Evolutionary conservation across 2,329 filamentous ascomycete genomes (phyloP).

Genomic region (Diaporthe vaccinii): DNA sequence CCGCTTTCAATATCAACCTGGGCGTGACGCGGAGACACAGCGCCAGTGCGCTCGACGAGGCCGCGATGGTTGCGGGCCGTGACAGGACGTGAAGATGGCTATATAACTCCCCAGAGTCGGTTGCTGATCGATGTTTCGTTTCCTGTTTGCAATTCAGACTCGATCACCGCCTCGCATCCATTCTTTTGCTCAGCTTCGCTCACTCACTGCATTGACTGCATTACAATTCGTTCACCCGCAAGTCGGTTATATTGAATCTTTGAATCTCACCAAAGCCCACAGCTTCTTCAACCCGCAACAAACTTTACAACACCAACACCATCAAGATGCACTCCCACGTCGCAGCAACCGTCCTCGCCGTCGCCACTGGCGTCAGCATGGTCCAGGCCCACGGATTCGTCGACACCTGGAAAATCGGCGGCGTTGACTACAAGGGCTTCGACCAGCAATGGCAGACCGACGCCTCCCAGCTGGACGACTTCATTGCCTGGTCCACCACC

Average conservation of each 20-base stretch:
- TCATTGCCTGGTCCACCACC: conserved; percentile 40
- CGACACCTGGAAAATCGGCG: conserved; percentile 47
- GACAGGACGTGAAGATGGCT: conserved; percentile 4
- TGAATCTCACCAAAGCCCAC: conserved; percentile 4
- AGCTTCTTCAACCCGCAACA: background rate
- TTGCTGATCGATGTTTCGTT: background rate
- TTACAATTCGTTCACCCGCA: conserved; percentile 28
- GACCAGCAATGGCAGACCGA: conserved; percentile 39
- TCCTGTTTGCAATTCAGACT: background rate
- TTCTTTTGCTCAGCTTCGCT: conserved; percentile 27
- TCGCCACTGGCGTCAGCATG: conserved; percentile 42
- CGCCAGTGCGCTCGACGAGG: conserved; percentile 14
- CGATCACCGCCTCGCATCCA: conserved; percentile 29
- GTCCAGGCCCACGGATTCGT: conserved; percentile 50
- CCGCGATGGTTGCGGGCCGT: conserved; percentile 18
- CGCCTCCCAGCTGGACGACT: conserved; percentile 36
- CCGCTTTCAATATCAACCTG: conserved; percentile 32
- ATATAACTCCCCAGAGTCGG: conserved; percentile 15
- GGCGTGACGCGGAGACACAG: conserved; percentile 18
- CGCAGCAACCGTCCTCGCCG: conserved; percentile 29
- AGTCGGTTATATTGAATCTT: conserved; percentile 18
- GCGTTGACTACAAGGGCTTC: conserved; percentile 46
- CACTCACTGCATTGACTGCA: conserved; percentile 30
- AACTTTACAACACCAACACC: background rate
- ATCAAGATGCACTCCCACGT: conserved; percentile 38